A percentile compares a stretch with the other conserved stretches of the same genome.
These are phyloP conservation scores for Cydonia oblonga DNA, from an alignment of 331 rosid species.

Conservation along the genomic window DNA sequence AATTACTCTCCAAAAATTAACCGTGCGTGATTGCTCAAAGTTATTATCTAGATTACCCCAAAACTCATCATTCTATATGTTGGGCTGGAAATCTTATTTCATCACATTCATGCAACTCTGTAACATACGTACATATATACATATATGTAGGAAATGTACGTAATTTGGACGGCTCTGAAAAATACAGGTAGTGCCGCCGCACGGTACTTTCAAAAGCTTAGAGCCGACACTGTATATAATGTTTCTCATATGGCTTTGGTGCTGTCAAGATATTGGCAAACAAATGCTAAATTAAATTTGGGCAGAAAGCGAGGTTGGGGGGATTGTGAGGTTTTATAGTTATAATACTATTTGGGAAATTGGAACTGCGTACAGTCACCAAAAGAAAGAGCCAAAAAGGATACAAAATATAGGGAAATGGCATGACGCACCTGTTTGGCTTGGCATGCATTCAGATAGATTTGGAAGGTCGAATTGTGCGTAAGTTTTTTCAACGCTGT, in stretches of 20 bases:
- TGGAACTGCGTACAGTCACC: slow-evolving; percentile 37
- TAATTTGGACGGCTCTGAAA: background rate
- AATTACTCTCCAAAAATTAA: background rate
- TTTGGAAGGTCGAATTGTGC: slow-evolving; percentile 7
- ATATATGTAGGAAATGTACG: background rate
- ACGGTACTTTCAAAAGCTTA: background rate
- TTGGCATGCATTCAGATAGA: slow-evolving; percentile 13
- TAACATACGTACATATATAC: background rate
- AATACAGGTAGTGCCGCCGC: background rate
- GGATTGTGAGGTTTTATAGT: background rate
- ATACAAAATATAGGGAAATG: background rate
- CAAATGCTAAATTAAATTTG: background rate
- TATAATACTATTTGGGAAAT: slow-evolving; percentile 46
- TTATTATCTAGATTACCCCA: background rate
- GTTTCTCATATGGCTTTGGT: background rate
- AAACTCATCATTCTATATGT: background rate
- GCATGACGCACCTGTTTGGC: background rate
- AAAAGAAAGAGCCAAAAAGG: slow-evolving; percentile 10
- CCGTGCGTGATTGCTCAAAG: background rate
- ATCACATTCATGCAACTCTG: background rate
- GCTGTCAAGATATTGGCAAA: background rate
- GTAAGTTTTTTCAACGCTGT: slow-evolving; percentile 33
- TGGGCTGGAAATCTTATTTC: background rate
- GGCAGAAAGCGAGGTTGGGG: slow-evolving; percentile 6
- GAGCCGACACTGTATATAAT: background rate